A percentile compares a stretch with the other conserved stretches of the same genome.
These are phyloP conservation scores for Aspergillus arachidicola DNA, from an alignment of 2,329 filamentous ascomycete genomes.

Conservation along the genomic window DNA sequence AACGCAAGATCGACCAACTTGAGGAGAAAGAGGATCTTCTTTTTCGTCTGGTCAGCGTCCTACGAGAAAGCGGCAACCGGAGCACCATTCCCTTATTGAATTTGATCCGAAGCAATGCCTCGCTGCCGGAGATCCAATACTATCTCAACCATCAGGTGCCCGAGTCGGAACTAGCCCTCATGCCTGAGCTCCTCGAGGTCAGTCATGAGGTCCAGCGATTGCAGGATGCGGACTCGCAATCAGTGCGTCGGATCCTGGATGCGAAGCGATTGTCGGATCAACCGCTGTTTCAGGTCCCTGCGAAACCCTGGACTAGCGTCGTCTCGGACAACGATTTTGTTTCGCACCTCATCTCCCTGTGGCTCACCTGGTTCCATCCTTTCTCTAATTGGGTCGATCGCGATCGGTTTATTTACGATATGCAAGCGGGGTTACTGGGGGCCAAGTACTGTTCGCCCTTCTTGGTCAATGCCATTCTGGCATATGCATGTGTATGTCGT, in stretches of 20 bases:
- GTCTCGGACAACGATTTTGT: slow-evolving; percentile 29
- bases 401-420: slow-evolving; percentile 37
- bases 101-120: slow-evolving; percentile 31
- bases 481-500: slow-evolving; percentile 34
- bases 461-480: slow-evolving; percentile 37
- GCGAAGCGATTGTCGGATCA: slow-evolving; percentile 21
- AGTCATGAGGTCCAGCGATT: slow-evolving; percentile 20
- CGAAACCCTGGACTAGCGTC: slow-evolving; percentile 33
- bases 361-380: slow-evolving; percentile 35
- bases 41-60: slow-evolving; percentile 24
- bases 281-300: slow-evolving; percentile 27
- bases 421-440: slow-evolving; percentile 31
- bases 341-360: slow-evolving; percentile 35
- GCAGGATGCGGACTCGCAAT: slow-evolving; percentile 19
- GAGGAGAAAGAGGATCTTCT: slow-evolving; percentile 31
- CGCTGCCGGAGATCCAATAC: slow-evolving; percentile 28
- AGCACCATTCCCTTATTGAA: slow-evolving; percentile 25
- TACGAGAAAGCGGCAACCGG: slow-evolving; percentile 26
- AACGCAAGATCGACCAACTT: slow-evolving; percentile 28
- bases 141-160: slow-evolving; percentile 28
- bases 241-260: slow-evolving; percentile 20
- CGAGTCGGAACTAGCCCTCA: slow-evolving; percentile 20
- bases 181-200: slow-evolving; percentile 25
- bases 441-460: slow-evolving; percentile 38
- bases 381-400: slow-evolving; percentile 36